Conservation (phyloP, 1,139 yeast species). For the Casaregolazyma suthepensis region DNA sequence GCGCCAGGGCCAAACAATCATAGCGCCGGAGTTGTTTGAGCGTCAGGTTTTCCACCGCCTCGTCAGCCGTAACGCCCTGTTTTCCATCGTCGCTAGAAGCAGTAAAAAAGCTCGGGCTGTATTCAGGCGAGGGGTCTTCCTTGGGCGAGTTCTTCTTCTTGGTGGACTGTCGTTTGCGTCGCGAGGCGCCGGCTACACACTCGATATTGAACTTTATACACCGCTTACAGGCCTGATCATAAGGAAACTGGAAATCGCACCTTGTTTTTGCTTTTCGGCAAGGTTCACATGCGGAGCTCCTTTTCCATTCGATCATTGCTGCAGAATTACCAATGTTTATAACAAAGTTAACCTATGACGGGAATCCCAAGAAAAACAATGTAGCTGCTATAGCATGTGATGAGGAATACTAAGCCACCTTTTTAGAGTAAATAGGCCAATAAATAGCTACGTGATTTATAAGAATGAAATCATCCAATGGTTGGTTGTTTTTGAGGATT, state of each 20-base stretch:
- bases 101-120: neutral
- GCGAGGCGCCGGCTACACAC: conserved; percentile 26
- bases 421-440: no score
- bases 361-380: no score
- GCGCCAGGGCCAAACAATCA: conserved; percentile 7
- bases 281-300: conserved; percentile 47
- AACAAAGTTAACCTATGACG: no score
- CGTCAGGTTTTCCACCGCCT: neutral
- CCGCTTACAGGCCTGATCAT: conserved; percentile 40
- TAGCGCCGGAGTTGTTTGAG: neutral
- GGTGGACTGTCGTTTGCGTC: neutral
- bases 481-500: no score
- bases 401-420: no score
- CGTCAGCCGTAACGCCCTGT: neutral
- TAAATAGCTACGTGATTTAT: no score
- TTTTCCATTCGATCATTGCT: conserved; percentile 6
- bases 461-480: no score
- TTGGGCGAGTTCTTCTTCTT: neutral
- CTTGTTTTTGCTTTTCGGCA: conserved; percentile 52
- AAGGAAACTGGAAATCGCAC: conserved; percentile 48
- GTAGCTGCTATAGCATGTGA: no score
- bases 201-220: conserved; percentile 41
- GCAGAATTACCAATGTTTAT: no score
- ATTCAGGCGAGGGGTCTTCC: neutral
- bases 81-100: neutral